Conservation (phyloP, 1,284 basidiomycete species). For the Inonotus hispidus region DNA sequence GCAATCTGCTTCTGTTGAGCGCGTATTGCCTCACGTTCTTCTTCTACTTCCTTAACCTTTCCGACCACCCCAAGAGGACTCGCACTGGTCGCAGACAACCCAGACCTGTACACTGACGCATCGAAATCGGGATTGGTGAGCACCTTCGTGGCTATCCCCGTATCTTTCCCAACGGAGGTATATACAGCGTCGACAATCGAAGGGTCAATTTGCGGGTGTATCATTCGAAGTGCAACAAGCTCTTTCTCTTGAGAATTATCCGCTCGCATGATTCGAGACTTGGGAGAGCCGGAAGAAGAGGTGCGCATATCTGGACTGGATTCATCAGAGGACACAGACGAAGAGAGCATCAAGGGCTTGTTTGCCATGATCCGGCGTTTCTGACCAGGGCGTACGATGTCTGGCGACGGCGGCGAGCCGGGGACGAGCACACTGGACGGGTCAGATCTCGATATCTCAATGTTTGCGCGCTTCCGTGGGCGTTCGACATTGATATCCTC, state of each 20-base stretch:
- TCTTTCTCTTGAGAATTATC: conserved; percentile 38
- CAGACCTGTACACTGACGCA: conserved; percentile 25
- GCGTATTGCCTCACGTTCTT: conserved; percentile 57
- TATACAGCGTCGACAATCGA: conserved; percentile 48
- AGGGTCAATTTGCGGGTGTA: conserved; percentile 46
- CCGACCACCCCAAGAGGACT: conserved; percentile 30
- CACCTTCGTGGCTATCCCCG: conserved; percentile 50
- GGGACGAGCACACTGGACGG: conserved; percentile 35
- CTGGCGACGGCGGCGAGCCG: conserved; percentile 46
- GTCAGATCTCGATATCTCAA: conserved; percentile 38
- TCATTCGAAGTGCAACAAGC: conserved; percentile 56
- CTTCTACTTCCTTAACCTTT: conserved; percentile 62
- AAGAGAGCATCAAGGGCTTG: conserved; percentile 33
- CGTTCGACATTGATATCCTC: conserved; percentile 47
- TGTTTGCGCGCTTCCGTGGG: conserved; percentile 63
- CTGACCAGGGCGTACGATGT: conserved; percentile 46
- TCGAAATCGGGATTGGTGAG: conserved; percentile 55
- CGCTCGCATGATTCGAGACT: conserved; percentile 50
- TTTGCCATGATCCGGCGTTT: conserved; percentile 37
- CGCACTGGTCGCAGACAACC: conserved; percentile 29
- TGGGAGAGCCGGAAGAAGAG: conserved; percentile 38
- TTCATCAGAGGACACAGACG: conserved; percentile 55
- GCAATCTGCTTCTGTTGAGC: conserved; percentile 63
- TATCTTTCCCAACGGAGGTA: conserved; percentile 17
- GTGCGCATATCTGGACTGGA: conserved; percentile 44